phyloP scores from a whole-genome alignment of 305 asterid genomes.

The Fraxinus latifolia region DNA sequence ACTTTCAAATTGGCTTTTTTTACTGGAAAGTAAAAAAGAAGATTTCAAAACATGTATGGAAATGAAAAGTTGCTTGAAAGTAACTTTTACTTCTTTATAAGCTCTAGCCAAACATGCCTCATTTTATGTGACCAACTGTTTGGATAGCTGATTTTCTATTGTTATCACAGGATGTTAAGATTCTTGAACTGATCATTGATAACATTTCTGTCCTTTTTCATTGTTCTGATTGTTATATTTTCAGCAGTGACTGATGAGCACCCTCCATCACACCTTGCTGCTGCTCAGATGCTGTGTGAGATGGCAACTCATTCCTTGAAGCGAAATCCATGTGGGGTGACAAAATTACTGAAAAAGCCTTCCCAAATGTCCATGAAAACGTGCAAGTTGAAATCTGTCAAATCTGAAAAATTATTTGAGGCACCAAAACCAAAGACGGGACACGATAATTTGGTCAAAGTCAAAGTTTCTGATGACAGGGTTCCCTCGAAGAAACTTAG shows the following conservation, averaged over 20 bases:
- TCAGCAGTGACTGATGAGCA: conserved; percentile 26
- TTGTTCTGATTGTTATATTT: neutral
- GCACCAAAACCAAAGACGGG: conserved; percentile 36
- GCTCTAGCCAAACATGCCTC: neutral
- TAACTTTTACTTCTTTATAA: neutral
- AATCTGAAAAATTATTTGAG: conserved; percentile 38
- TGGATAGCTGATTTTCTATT: neutral
- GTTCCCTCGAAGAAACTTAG: conserved; percentile 63
- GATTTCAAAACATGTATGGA: neutral
- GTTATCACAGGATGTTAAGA: neutral
- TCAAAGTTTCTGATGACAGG: conserved; percentile 38
- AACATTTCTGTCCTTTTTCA: neutral
- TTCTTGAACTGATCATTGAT: neutral
- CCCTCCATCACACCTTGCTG: conserved; percentile 37
- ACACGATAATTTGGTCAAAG: conserved; percentile 33
- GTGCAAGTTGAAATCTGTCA: conserved; percentile 47
- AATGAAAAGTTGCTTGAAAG: neutral
- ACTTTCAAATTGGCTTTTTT: neutral
- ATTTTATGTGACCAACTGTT: neutral
- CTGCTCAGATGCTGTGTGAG: conserved; percentile 48
- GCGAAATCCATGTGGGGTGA: conserved; percentile 32
- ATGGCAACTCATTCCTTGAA: conserved; percentile 41
- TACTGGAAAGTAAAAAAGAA: neutral
- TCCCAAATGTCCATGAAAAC: conserved; percentile 46
- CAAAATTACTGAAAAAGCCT: conserved; percentile 42